Evolutionary conservation across 768 basidiomycete species (phyloP), one percentile per base, ranked within the genome.

Genomic region (Amylocystis lapponica): DNA sequence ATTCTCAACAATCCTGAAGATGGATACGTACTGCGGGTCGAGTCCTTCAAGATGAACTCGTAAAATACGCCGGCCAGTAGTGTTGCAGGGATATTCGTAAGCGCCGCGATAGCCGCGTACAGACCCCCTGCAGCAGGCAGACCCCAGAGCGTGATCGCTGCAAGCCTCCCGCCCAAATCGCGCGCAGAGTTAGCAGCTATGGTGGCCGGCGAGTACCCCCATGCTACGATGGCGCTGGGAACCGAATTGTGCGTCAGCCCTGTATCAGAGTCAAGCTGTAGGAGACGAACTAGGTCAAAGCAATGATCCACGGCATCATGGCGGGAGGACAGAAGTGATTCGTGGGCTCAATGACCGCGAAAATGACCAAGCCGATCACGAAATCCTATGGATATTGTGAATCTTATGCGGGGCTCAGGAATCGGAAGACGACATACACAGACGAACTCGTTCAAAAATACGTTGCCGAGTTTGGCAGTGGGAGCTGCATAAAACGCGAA

Each of bases 151-250:
- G 79, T 68, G 60, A 86, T 55, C 1, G 70, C 75, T 50, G 74
- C 71, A n/a, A 85, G 47, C 13, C 83, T 75, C 4, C 71, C 78
- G 16, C 83, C 83, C 32, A 86, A 22, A 56, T 86, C 83, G 54
- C 83, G 80, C 22, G 82, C 81, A 3, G 79, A 62, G 59, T 86
- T 86, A 26, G 81, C 67, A 12, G 79, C 69, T 34, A 86, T 74
- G 19, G 73, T 72, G 27, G 69, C 64, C 3, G 72, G 63, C 4
- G 75, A 65, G 56, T 66, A 85, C 29, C 80, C 76, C 81, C 82
- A 84, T 46, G 83, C 71, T 29, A 70, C 68, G 30, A 70, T 62
- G 35, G 65, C 76, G 52, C 81, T 83, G 43, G n/a, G 17, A 29
- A 36, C 10, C 14, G 13, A 20, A 32, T 13, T n/a, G n/a, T 17